Evolutionary conservation across 371 early-diverging fungal genomes (phyloP), one percentile per base, ranked within the genome.

Genomic region (Mortierella sp.): DNA sequence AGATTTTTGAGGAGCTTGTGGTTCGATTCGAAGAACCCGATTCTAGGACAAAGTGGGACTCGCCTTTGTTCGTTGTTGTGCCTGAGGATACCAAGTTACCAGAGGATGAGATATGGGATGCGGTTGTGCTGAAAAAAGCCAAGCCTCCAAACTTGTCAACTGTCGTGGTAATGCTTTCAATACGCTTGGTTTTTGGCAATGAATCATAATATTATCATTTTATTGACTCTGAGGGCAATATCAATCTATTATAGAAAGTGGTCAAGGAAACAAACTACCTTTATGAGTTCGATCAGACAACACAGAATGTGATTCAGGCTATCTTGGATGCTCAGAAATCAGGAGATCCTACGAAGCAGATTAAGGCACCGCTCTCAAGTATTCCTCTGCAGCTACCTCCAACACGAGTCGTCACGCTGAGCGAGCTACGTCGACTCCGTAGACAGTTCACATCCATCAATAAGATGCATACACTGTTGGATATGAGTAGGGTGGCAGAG

Each of bases 21-120:
- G 90, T 91, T 53, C 86, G 99, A 53, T 98, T 94, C 66, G 99
- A 99, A 86, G 98, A 98, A 73, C 98, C 98, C n/a, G 92, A 93
- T 57, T 89, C 91, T 15, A 85, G 90, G 8, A 94, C 95, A 75
- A 86, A 95, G 55, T 99, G 99, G 99, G 99, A 99, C 82, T 88
- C 95, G 7, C 99, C 99, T 15, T 85, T 98, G 23, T 97, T 97
- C 72, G 93, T 94, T 0, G 83, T 96, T 8, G 85, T 95, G 32
- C 92, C 93, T 62, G 89, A 93, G 43, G 96, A 93, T 57, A 80
- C 72, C 9, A 77, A 82, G 66, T 67, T 88, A 17, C 93, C 94
- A 13, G 83, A 84, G 28, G 89, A 92, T 32, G 83, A 83, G 29
- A 92, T 97, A 56, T 92, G 94, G 90, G 91, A 92, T 61, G 92